Base-by-base conservation (phyloP, 768 basidiomycete genomes). In the Boletus bicolor region DNA sequence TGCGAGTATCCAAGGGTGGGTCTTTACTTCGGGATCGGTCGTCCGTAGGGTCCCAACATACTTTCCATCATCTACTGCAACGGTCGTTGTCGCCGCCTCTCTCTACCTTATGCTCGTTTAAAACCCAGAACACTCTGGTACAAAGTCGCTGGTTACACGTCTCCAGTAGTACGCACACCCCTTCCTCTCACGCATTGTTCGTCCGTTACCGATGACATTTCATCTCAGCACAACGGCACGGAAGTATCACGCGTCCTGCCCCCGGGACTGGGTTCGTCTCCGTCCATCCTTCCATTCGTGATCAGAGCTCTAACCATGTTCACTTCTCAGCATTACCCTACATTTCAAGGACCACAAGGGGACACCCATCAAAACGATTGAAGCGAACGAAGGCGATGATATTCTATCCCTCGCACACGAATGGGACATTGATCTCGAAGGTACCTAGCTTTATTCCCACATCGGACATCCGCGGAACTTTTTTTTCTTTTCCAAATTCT, bases 351-450 rank as follows among this genome's bases (percentile, higher is more conserved):
- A 96, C 69, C 78, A 91, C 9, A 92, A 91, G 64, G 96, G 93
- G 4, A 78, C 78, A 34, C 76, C 81, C n/a, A 77, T 97, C 42
- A 91, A 88, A 73, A 95, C 89, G 0, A 83, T 97, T 9, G 91
- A 98, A 68, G 96, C 82, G 3, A 94, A 89, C 69, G 93, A 95
- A 65, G 97, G 95, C 11, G 96, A 99, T 67, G 93, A 97, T 67
- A 74, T 99, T 37, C 75, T 99, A 35, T 85, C 86, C 24, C 77
- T 99, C 52, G 94, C 95, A 6, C 94, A 97, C 66, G 95, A 97
- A 71, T 85, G 96, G 67, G 96, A 98, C 64, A 83, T 99, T 52
- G 96, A 98, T 68, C 78, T 98, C 19, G 96, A 98, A 79, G 95
- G 95, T 92, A 60, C 57, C 80, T 68, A 35, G 1, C 35, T 47